Base-by-base conservation (phyloP, 2,329 filamentous ascomycete genomes). In the Fonsecaea erecta region DNA sequence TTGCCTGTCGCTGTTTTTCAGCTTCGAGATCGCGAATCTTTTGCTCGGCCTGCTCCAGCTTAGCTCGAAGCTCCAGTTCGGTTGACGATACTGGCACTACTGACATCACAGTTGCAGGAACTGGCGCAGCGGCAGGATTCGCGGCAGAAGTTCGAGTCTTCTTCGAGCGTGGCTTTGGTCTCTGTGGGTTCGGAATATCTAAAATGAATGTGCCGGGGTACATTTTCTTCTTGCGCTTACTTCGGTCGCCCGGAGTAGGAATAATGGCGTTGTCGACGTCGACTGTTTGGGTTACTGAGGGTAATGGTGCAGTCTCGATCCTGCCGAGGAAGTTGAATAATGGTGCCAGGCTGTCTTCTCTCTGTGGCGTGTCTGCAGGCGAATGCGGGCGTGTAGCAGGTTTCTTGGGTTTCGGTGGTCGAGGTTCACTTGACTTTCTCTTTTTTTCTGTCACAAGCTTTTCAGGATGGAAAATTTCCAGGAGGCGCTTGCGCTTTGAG, bases 381-480 rank as follows among this genome's bases (percentile, higher is more conserved):
- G 56, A 52, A 16, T 48, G 5, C 30, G 68, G 65, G 24, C 66
- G 67, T 12, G 65, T 61, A 21, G 55, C 59, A 14, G 46, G 52
- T 55, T 66, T 30, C 40, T 64, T 65, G 12, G 52, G 52, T 37
- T 8, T 30, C 3, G 46, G 48, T 11, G 40, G 12, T 30, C 30
- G 35, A 16, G 60, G 30, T 28, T 52, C 52, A 18, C 34, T 37
- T 52, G 43, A 40, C 28, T 61, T 18, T 37, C 58, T 64, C 37
- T 34, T 61, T 35, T 66, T 59, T 7, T 24, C 9, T n/a, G 5
- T 21, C 35, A 56, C 60, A 12, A 70, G 43, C 32, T 64, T 66
- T 30, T 70, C 67, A 4, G 70, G 70, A 53, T 69, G 61, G 32
- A 70, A 69, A 21, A 72, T 60, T 37, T 72, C 70, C 58, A 70